Conservation (phyloP, 768 basidiomycete species). For the Exidia glandulosa region DNA sequence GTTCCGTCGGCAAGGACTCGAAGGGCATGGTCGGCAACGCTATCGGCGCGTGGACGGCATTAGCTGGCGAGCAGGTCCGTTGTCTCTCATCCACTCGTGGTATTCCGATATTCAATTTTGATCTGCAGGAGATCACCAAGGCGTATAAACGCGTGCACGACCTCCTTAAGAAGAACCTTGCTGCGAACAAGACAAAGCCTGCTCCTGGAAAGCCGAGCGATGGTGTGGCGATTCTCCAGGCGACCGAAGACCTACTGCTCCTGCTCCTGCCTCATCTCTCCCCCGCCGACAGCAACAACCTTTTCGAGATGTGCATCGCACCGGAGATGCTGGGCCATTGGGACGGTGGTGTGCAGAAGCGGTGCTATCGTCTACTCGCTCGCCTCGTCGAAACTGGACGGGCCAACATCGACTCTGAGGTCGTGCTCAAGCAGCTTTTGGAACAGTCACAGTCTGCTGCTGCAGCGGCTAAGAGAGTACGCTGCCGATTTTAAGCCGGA, state of each 20-base stretch:
- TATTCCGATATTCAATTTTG: not conserved
- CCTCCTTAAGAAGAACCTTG: constrained; percentile 57
- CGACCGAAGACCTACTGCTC: constrained; percentile 76
- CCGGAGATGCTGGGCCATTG: constrained; percentile 57
- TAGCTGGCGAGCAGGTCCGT: constrained; percentile 60
- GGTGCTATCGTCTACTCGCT: constrained; percentile 80
- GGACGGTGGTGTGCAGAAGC: constrained; percentile 90
- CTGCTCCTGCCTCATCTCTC: constrained; percentile 72
- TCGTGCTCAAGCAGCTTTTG: constrained; percentile 54
- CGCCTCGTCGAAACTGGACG: constrained; percentile 59
- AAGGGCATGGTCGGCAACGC: constrained; percentile 78
- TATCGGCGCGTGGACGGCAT: constrained; percentile 73
- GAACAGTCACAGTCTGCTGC: constrained; percentile 52
- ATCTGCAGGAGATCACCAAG: constrained; percentile 54
- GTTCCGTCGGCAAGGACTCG: constrained; percentile 64
- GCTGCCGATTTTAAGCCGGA: constrained; percentile 4
- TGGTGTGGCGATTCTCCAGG: constrained; percentile 31
- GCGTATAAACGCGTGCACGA: constrained; percentile 71
- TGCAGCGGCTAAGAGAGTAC: constrained; percentile 80
- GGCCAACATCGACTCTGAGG: constrained; percentile 39
- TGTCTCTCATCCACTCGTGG: not conserved
- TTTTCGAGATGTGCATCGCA: constrained; percentile 63
- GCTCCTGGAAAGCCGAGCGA: constrained; percentile 31
- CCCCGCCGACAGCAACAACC: constrained; percentile 40
- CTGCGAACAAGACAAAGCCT: constrained; percentile 23